Evolutionary conservation across 148 eudicot genomes (phyloP), one percentile per base, ranked within the genome.

Genomic region (Silene conica): DNA sequence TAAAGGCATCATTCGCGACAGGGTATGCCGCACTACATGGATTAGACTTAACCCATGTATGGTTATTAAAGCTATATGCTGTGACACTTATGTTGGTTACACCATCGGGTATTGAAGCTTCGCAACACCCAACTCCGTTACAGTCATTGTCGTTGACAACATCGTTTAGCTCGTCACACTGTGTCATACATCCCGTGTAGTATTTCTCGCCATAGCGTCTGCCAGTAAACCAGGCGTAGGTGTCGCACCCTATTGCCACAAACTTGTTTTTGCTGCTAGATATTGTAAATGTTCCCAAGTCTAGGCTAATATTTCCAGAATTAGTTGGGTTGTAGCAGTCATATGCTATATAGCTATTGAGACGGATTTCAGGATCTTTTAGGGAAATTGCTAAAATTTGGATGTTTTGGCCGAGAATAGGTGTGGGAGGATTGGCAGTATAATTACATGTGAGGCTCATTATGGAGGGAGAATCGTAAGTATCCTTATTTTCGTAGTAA

Each of bases 121-220:
- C 23, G 25, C 82, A 80, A 18, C 82, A 80, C 1, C 82, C 82
- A 6, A 66, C 52, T 26, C 82, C 82, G 2, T 76, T 70, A 19
- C 82, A 80, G 0, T 13, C 26, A 0, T n/a, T 25, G 2, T 12
- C 19, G 6, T 67, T 25, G 16, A 21, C 21, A 0, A 75, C 73
- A 19, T 75, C 73, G 14, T 58, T 54, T 1, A 67, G 38, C 8
- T 23, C 23, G 1, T 22, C 3, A 28, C 78, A 75, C 13, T 0
- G 57, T 4, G 78, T 75, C 73, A 75, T 75, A 20, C 78, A 75
- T 10, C 78, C 78, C 20, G 78, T 67, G 3, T 10, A 1, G 59
- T 75, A 75, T 14, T 41, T 38, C 20, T 58, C 28, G 57, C 67
- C 67, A 9, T 75, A 19, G 5, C 58, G 28, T 0, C 1, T 0